Conservation (phyloP, 176 grass and related monocot genomes). For the Tillandsia fasciculata region DNA sequence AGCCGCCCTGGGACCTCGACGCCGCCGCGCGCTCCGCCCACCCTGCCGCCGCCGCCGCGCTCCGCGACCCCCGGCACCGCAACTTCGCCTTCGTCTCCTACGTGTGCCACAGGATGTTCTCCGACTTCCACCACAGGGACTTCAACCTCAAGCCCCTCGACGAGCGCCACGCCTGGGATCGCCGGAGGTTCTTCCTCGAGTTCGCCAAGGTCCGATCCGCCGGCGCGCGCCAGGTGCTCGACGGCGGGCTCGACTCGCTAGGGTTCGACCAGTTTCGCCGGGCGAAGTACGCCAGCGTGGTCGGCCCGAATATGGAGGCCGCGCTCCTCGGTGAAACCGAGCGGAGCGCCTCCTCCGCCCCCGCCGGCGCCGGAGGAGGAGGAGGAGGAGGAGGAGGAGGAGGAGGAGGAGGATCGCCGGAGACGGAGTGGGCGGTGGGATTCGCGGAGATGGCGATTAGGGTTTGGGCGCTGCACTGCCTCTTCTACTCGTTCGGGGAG, state of each 20-base stretch:
- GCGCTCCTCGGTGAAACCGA: slow-evolving; percentile 28
- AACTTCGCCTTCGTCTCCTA: slow-evolving; percentile 57
- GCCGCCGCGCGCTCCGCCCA: slow-evolving; percentile 44
- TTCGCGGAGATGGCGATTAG: slow-evolving; percentile 67
- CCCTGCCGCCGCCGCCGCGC: slow-evolving; percentile 13
- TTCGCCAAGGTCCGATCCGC: slow-evolving; percentile 34
- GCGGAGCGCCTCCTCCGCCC: slow-evolving; percentile 10
- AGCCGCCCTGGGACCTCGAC: slow-evolving; percentile 38
- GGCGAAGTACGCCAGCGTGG: slow-evolving; percentile 45
- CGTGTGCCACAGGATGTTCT: slow-evolving; percentile 62
- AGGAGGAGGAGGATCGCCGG: slow-evolving; percentile 13
- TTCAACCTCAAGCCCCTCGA: slow-evolving; percentile 22
- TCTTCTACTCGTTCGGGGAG: slow-evolving; percentile 50
- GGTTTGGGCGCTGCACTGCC: slow-evolving; percentile 75
- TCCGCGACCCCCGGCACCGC: slow-evolving; percentile 22
- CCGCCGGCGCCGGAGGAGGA: not conserved
- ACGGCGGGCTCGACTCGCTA: not conserved
- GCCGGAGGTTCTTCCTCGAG: slow-evolving; percentile 51
- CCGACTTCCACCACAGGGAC: slow-evolving; percentile 41
- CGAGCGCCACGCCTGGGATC: slow-evolving; percentile 28
- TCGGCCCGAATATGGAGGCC: slow-evolving; percentile 61
- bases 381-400: too few species aligned
- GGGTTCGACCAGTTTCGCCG: slow-evolving; percentile 34
- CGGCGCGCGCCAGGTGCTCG: slow-evolving; percentile 7
- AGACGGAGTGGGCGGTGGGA: slow-evolving; percentile 29